Percentiles rank a stretch among this genome's conserved stretches.
These are phyloP conservation scores for Gigaspora rosea DNA, from an alignment of 192 early-diverging fungal genomes.

Conservation along the genomic window DNA sequence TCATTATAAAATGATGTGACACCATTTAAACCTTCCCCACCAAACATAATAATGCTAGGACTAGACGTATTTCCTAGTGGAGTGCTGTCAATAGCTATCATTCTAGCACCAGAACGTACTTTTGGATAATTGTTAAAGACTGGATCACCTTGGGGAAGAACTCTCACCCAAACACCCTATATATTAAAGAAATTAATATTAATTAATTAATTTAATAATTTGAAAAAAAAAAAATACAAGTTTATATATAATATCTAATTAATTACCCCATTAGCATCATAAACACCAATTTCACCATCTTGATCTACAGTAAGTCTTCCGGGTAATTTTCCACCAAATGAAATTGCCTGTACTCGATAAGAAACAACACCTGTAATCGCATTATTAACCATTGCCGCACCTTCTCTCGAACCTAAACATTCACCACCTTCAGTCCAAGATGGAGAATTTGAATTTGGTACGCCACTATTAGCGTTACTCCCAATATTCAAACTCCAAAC, in stretches of 20 bases:
- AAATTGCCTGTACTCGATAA: not conserved
- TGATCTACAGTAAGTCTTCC: not conserved
- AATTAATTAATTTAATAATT: not conserved
- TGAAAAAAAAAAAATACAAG: not conserved
- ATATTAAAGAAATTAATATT: not conserved
- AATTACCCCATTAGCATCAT: slow-evolving; percentile 1
- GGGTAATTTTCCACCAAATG: slow-evolving; percentile 5
- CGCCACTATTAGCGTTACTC: not conserved
- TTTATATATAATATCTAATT: not conserved
- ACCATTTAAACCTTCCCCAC: slow-evolving; percentile 18
- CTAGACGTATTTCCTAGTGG: not conserved
- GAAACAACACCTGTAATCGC: not conserved
- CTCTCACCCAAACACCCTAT: slow-evolving; percentile 20
- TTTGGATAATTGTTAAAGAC: not conserved
- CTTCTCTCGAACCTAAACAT: slow-evolving; percentile 12
- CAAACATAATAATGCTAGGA: not conserved
- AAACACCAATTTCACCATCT: slow-evolving; percentile 17
- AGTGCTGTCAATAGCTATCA: not conserved
- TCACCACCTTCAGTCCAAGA: not conserved
- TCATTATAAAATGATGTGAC: not conserved
- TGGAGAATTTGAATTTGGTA: not conserved
- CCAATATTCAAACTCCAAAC: not conserved
- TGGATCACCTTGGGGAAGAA: slow-evolving; percentile 4
- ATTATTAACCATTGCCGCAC: slow-evolving; percentile 16
- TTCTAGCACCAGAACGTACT: slow-evolving; percentile 1